These are phyloP conservation scores for Skeletonema potamos DNA, from an alignment of 108 stramenopile genomes.

Conservation along the genomic window DNA sequence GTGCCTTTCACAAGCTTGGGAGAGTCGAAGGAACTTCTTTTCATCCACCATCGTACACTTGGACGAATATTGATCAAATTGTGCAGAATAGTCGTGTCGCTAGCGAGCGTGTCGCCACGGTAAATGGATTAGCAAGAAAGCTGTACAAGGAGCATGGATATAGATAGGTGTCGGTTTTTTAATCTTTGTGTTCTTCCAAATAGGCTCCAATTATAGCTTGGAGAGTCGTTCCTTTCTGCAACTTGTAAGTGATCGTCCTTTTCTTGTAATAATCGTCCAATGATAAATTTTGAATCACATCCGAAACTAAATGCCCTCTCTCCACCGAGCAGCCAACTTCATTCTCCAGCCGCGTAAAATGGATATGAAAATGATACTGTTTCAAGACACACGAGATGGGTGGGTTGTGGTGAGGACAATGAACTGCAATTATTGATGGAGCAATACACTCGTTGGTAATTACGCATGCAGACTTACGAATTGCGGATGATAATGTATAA, in stretches of 20 bases:
- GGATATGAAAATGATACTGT: slow-evolving; percentile 71
- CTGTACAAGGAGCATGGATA: slow-evolving; percentile 35
- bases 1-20: slow-evolving; percentile 10
- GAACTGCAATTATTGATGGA: background rate
- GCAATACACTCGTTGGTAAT: background rate
- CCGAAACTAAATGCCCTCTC: slow-evolving; percentile 65
- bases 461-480: slow-evolving; percentile 21
- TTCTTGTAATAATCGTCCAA: slow-evolving; percentile 61
- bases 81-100: slow-evolving; percentile 3
- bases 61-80: slow-evolving; percentile 23
- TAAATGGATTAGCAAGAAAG: slow-evolving; percentile 23
- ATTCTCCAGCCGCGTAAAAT: slow-evolving; percentile 73
- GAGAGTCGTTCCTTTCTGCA: slow-evolving; percentile 31
- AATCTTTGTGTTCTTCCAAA: slow-evolving; percentile 1
- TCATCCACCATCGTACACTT: slow-evolving; percentile 18
- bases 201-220: slow-evolving; percentile 22
- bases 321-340: slow-evolving; percentile 59
- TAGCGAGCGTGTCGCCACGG: background rate
- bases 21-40: background rate
- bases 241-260: slow-evolving; percentile 60
- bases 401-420: background rate
- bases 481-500: slow-evolving; percentile 77
- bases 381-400: background rate
- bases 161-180: background rate
- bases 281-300: slow-evolving; percentile 75